These are phyloP conservation scores for Talaromyces pinophilus DNA, from an alignment of 2,329 filamentous ascomycete genomes.

Conservation along the genomic window DNA sequence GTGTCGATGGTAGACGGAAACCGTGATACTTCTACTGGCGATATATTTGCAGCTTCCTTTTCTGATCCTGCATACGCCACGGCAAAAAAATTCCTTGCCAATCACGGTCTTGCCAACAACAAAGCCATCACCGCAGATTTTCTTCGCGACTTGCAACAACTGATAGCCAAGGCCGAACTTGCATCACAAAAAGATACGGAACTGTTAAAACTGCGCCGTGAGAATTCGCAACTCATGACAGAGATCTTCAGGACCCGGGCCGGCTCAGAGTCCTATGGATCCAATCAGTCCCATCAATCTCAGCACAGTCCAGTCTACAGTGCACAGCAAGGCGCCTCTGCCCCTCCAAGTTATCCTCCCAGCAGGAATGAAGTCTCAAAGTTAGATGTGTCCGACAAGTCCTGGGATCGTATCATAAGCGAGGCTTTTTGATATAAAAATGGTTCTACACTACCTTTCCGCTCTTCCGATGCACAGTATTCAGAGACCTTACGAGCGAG, in stretches of 20 bases:
- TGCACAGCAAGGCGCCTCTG: slow-evolving; percentile 10
- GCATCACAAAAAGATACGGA: slow-evolving; percentile 27
- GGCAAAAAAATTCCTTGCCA: slow-evolving; percentile 21
- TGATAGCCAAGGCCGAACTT: slow-evolving; percentile 30
- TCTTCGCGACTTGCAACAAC: slow-evolving; percentile 27
- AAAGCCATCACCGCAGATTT: slow-evolving; percentile 27
- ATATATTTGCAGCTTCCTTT: background rate
- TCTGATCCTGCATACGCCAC: background rate
- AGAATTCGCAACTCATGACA: slow-evolving; percentile 29
- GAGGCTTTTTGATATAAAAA: slow-evolving; percentile 17
- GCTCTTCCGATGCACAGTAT: background rate
- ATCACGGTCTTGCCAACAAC: slow-evolving; percentile 23
- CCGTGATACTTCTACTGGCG: background rate
- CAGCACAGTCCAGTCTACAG: slow-evolving; percentile 2
- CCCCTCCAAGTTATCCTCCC: background rate
- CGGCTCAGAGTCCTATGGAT: background rate
- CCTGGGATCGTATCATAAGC: slow-evolving; percentile 24
- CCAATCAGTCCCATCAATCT: slow-evolving; percentile 21
- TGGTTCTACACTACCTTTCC: background rate
- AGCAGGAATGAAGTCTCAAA: slow-evolving; percentile 5
- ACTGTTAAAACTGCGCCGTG: slow-evolving; percentile 26
- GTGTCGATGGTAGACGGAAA: background rate
- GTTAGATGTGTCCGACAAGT: slow-evolving; percentile 20
- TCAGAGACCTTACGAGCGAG: background rate
- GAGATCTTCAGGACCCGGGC: slow-evolving; percentile 27